Evolutionary conservation across 495 filamentous ascomycete genomes (phyloP).

Genomic region (Penicillium antarcticum): DNA sequence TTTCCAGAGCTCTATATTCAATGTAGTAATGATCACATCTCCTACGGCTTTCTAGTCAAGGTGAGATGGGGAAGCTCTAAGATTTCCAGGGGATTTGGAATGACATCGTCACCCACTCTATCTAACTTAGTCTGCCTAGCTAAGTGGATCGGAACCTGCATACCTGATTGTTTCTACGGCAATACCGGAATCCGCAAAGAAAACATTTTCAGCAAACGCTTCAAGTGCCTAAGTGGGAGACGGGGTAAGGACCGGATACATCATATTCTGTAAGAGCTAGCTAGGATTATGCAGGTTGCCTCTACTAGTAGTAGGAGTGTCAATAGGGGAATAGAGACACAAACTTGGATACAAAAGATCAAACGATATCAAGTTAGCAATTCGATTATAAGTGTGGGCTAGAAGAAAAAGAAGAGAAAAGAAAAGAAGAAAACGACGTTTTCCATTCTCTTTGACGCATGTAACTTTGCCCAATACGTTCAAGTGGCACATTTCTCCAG

Average conservation of each 20-base stretch:
- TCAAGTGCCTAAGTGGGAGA: background rate
- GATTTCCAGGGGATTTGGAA: background rate
- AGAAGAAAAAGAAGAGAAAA: background rate
- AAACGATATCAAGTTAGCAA: no score
- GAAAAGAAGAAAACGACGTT: background rate
- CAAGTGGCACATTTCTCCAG: conserved; percentile 2
- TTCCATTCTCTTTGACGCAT: background rate
- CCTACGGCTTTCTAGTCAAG: no score
- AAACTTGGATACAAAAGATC: no score
- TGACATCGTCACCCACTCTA: conserved; percentile 4
- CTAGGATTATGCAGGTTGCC: no score
- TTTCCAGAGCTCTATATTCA: no score
- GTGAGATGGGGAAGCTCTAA: no score
- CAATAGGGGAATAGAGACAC: no score
- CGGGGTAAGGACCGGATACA: no score
- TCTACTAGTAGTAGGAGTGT: no score
- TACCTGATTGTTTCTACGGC: conserved; percentile 16
- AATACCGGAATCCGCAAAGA: conserved; percentile 7
- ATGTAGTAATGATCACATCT: no score
- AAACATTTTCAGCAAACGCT: background rate
- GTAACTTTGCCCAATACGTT: background rate
- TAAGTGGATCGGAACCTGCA: conserved; percentile 21
- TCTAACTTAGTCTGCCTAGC: no score
- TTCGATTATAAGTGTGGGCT: background rate
- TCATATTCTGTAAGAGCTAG: no score